Evolutionary conservation across 768 basidiomycete genomes (phyloP), one percentile per base, ranked within the genome.

Genomic region (Tephrocybe rancida): DNA sequence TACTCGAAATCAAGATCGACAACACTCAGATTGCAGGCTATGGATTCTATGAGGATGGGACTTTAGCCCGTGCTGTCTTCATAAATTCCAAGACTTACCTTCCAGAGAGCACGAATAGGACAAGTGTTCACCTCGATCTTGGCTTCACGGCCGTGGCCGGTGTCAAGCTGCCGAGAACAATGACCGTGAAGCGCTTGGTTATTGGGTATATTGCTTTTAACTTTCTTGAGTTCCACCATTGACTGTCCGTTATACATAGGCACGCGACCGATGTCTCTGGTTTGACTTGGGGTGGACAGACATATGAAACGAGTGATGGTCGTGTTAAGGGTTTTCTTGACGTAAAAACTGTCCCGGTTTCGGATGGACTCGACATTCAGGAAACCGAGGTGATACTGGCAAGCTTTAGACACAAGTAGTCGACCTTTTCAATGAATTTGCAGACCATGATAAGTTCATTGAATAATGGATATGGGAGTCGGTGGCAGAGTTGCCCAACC

Each of bases 41-140:
- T 61, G 87, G 81, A 2, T 77, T 84, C 52, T 88, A 78, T 61
- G 84, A 85, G 59, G 60, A 67, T 8, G 68, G 63, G 1, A 44
- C 13, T 0, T 67, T 88, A 43, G 69, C 56, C 10, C 77, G 81
- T 26, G 81, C 80, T 1, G 65, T 86, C 1, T 77, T 89, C 56
- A 79, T 88, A 64, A 85, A 88, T 60, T 79, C 75, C 0, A 62
- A 78, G 25, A 81, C 85, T 4, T 87, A 77, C 61, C 65, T 79
- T 26, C 58, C 61, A 5, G 69, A 63, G 0, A 61, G 60, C 41
- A 69, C 69, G 14, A 66, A 59, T 3, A 73, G 85, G 16, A 67
- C 61, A 1, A 73, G 67, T 16, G 66, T 68, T 2, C 81, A 81
- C 61, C 59, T 84, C 41, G 61, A 75, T 59, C 59, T 85, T 5